A percentile compares a stretch with the other conserved stretches of the same genome.
Evolutionary conservation across 306 rosid species (phyloP).

Genomic region (Fagus sylvatica): DNA sequence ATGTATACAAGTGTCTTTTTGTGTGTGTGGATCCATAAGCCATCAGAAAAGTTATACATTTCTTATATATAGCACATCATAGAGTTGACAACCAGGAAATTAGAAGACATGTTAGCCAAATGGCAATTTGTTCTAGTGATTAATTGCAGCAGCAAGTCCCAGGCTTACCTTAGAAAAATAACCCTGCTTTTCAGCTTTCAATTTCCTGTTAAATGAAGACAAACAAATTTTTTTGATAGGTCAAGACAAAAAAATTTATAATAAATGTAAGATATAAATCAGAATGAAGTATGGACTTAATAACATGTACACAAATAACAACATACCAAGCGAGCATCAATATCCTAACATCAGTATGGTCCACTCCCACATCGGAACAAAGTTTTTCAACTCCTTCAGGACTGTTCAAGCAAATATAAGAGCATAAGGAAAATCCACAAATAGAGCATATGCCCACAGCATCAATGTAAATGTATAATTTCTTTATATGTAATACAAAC

Average conservation of each 20-base stretch:
- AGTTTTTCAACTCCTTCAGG: slow-evolving; percentile 70
- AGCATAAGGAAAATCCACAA: slow-evolving; percentile 9
- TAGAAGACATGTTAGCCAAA: slow-evolving; percentile 17
- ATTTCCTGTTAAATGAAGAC: slow-evolving; percentile 51
- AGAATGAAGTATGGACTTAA: background rate
- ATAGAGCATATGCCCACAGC: background rate
- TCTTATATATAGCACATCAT: background rate
- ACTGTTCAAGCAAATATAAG: slow-evolving; percentile 49
- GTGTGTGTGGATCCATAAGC: background rate
- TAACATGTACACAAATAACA: background rate
- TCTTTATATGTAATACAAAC: background rate
- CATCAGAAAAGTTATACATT: background rate
- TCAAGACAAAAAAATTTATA: background rate
- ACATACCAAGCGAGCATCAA: slow-evolving; percentile 70
- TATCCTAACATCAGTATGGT: slow-evolving; percentile 64
- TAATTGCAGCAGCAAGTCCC: slow-evolving; percentile 3
- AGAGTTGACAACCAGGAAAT: slow-evolving; percentile 13
- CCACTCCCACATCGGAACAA: slow-evolving; percentile 53
- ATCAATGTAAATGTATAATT: background rate
- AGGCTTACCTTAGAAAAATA: slow-evolving; percentile 60
- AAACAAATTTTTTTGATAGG: background rate
- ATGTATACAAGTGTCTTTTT: background rate
- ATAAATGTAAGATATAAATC: slow-evolving; percentile 6
- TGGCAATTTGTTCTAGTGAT: slow-evolving; percentile 15
- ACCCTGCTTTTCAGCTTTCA: slow-evolving; percentile 72